Conservation (phyloP, 2,329 filamentous ascomycete species). For the Phialophora verrucosa region DNA sequence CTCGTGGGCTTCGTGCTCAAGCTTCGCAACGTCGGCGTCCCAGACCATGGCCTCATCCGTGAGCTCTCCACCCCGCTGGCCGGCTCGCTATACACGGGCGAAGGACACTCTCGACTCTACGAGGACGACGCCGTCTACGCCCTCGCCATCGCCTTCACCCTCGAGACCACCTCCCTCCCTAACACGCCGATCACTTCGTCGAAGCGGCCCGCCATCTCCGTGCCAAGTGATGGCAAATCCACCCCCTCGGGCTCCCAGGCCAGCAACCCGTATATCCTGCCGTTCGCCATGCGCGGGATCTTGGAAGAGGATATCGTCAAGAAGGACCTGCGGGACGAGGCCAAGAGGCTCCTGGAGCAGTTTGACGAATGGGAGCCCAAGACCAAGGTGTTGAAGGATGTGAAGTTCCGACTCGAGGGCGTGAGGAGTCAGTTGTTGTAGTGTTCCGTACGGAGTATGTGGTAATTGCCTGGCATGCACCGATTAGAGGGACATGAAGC, state of each 20-base stretch:
- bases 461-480: too few relatives aligned
- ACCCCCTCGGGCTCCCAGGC: background rate
- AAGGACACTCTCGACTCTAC: slow-evolving; percentile 92
- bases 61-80: slow-evolving; percentile 88
- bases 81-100: slow-evolving; percentile 87
- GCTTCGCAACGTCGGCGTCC: slow-evolving; percentile 87
- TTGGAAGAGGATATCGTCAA: slow-evolving; percentile 91
- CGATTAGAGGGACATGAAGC: background rate
- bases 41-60: slow-evolving; percentile 89
- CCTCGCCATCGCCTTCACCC: slow-evolving; percentile 72
- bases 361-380: slow-evolving; percentile 94
- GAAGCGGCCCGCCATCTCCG: slow-evolving; percentile 50
- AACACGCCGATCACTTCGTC: slow-evolving; percentile 54
- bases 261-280: slow-evolving; percentile 87
- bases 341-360: slow-evolving; percentile 76
- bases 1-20: slow-evolving; percentile 93
- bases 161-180: slow-evolving; percentile 69
- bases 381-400: slow-evolving; percentile 91
- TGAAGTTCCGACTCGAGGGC: slow-evolving; percentile 91
- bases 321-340: slow-evolving; percentile 77
- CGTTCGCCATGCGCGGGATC: slow-evolving; percentile 93
- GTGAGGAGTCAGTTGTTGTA: slow-evolving; percentile 77
- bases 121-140: slow-evolving; percentile 87
- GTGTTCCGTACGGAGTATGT: too few relatives aligned
- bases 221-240: background rate